Base-by-base conservation (phyloP, 345 rosid genomes). In the Odontarrhena argentea region DNA sequence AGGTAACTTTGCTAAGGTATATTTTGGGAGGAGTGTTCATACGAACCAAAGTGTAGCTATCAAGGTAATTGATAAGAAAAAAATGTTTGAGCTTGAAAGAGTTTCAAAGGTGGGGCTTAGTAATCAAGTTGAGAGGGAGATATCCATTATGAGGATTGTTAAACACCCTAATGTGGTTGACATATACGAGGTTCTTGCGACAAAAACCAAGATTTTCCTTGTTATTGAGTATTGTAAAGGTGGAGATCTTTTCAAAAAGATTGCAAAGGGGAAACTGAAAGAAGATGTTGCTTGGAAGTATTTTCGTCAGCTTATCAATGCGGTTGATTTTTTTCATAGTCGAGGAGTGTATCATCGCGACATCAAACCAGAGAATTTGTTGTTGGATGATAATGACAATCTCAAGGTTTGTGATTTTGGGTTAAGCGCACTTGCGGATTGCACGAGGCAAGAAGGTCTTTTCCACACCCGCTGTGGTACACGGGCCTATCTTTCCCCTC, bases 321-420 rank as follows among this genome's bases (percentile, higher is more conserved):
- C 84, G 0, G 79, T 84, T 64, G 88, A 84, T 66, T 86, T 80
- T 56, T 86, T 84, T 62, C 92, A 84, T 57, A 80, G 88, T 18
- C 22, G 22, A 18, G 22, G 22, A 18, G 22, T 18, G 22, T 18
- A 18, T 18, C 22, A 18, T 18, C 81, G 92, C 24, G 92, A 86
- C 60, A 81, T 86, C 44, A 86, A 86, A 71, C 89, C 84, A 3
- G 92, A 86, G 76, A 86, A 84, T 66, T 52, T 83, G 18, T 70
- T 85, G 77, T 74, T 85, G 56, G 91, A 86, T 54, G 91, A 86
- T 49, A 78, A 72, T 58, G 87, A 82, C 65, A 84, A 86, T 56
- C 73, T 86, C 30, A 86, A 84, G 71, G 74, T 86, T 13, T 68
- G 87, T n/a, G 92, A 84, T 77, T 86, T 86, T 59, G 92, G 89